Evolutionary conservation across 306 rosid species (phyloP).

Genomic region (Vigna trinervia): DNA sequence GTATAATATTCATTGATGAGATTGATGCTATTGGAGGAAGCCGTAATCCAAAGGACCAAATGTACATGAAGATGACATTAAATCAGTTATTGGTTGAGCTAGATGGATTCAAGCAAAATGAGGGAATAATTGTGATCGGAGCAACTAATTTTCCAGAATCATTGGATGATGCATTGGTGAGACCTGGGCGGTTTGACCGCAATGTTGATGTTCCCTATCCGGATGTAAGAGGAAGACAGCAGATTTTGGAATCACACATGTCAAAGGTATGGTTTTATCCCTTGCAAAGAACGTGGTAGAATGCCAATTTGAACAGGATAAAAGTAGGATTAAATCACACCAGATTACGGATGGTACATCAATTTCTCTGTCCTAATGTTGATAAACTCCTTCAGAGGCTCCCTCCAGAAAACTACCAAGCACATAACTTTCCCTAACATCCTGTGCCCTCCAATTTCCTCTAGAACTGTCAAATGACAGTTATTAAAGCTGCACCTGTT

Average conservation of each 20-base stretch:
- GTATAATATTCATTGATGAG: slow-evolving; percentile 94
- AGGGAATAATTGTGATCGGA: slow-evolving; percentile 93
- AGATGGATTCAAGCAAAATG: slow-evolving; percentile 97
- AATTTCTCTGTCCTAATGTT: background rate
- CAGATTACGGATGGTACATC: background rate
- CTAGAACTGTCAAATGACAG: no score
- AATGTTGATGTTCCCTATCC: slow-evolving; percentile 92
- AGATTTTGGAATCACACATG: slow-evolving; percentile 89
- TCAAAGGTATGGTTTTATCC: slow-evolving; percentile 68
- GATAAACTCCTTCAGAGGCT: background rate
- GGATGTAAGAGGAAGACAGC: slow-evolving; percentile 94
- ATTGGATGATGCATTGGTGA: slow-evolving; percentile 87
- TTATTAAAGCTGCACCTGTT: no score
- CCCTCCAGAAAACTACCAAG: background rate
- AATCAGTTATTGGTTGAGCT: slow-evolving; percentile 95
- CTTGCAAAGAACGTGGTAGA: background rate
- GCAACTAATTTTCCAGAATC: slow-evolving; percentile 95
- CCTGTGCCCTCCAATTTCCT: background rate
- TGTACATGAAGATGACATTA: slow-evolving; percentile 83
- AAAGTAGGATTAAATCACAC: background rate
- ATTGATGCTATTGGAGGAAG: slow-evolving; percentile 96
- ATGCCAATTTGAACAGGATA: background rate
- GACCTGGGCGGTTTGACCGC: slow-evolving; percentile 97
- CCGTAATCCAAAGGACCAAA: slow-evolving; percentile 78
- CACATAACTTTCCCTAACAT: background rate